These are phyloP conservation scores for Podospora fimiseda DNA, from an alignment of 495 filamentous ascomycete species.

Conservation along the genomic window DNA sequence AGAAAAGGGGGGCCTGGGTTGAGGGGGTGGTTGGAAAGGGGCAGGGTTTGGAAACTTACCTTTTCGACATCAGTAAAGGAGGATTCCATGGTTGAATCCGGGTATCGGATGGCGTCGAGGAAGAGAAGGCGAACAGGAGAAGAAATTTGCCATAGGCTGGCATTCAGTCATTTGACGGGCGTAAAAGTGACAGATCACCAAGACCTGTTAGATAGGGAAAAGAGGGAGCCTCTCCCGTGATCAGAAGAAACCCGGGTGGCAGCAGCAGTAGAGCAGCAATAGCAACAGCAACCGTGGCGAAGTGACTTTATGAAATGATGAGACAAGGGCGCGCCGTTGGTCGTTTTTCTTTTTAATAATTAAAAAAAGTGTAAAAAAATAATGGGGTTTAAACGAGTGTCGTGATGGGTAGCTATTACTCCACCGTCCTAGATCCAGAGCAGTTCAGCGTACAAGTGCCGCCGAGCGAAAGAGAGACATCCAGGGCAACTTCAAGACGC, in stretches of 20 bases:
- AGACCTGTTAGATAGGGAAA: not conserved
- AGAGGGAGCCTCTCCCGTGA: constrained; percentile 21
- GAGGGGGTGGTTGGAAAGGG: not conserved
- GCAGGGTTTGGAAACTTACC: constrained; percentile 28
- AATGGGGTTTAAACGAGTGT: constrained; percentile 20
- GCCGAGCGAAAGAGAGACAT: constrained; percentile 20
- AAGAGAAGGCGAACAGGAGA: constrained; percentile 26
- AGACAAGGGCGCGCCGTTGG: not conserved
- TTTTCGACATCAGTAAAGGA: constrained; percentile 44
- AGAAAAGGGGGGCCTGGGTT: not conserved
- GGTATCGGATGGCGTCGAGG: constrained; percentile 23
- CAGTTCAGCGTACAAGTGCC: constrained; percentile 20
- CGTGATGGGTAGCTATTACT: constrained; percentile 11
- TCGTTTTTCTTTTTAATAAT: not conserved
- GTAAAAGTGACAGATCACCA: constrained; percentile 21
- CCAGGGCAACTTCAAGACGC: constrained; percentile 25
- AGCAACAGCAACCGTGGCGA: constrained; percentile 27
- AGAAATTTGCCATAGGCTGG: constrained; percentile 17
- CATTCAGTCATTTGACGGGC: constrained; percentile 37
- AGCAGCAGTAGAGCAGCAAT: constrained; percentile 15
- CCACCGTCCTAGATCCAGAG: constrained; percentile 2
- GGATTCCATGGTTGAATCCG: constrained; percentile 36
- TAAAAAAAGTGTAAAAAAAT: constrained; percentile 13
- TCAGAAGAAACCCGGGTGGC: constrained; percentile 9
- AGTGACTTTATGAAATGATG: constrained; percentile 13